These are phyloP conservation scores for Coemansia aciculifera DNA, from an alignment of 192 early-diverging fungal genomes.

Conservation along the genomic window DNA sequence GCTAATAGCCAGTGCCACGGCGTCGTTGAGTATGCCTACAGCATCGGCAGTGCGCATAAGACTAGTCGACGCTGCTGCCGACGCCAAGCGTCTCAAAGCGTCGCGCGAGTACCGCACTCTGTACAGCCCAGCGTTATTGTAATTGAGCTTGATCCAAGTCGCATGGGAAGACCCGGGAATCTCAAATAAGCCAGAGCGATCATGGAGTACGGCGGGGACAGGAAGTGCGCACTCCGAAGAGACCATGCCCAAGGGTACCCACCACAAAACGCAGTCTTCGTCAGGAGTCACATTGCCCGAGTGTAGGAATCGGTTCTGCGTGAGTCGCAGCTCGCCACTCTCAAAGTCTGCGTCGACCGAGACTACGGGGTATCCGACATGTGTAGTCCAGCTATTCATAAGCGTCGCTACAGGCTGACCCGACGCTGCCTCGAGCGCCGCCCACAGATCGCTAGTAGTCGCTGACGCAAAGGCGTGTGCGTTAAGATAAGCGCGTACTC, in stretches of 20 bases:
- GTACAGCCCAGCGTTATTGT: slow-evolving; percentile 77
- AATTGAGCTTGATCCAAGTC: slow-evolving; percentile 84
- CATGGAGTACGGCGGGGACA: slow-evolving; percentile 32
- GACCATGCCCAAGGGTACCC: slow-evolving; percentile 60
- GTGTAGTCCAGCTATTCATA: slow-evolving; percentile 74
- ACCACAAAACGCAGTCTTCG: slow-evolving; percentile 67
- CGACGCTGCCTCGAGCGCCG: slow-evolving; percentile 60
- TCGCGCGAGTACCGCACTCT: slow-evolving; percentile 74
- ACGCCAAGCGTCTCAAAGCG: slow-evolving; percentile 56
- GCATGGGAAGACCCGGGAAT: slow-evolving; percentile 25
- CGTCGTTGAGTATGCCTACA: slow-evolving; percentile 81
- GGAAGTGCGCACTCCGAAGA: slow-evolving; percentile 6
- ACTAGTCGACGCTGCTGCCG: slow-evolving; percentile 50
- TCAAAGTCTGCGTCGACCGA: slow-evolving; percentile 59
- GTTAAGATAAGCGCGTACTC: slow-evolving; percentile 63
- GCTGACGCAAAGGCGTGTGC: slow-evolving; percentile 72
- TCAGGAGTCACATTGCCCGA: slow-evolving; percentile 59
- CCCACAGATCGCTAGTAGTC: slow-evolving; percentile 77
- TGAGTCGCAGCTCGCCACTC: slow-evolving; percentile 51
- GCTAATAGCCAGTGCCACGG: slow-evolving; percentile 72
- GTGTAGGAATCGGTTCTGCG: slow-evolving; percentile 69
- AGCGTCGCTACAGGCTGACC: slow-evolving; percentile 66
- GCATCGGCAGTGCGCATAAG: slow-evolving; percentile 69
- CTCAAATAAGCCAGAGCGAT: slow-evolving; percentile 33
- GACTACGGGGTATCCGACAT: slow-evolving; percentile 69